Evolutionary conservation across 164 flowering plant species (phyloP).

Genomic region (Litsea cubeba): DNA sequence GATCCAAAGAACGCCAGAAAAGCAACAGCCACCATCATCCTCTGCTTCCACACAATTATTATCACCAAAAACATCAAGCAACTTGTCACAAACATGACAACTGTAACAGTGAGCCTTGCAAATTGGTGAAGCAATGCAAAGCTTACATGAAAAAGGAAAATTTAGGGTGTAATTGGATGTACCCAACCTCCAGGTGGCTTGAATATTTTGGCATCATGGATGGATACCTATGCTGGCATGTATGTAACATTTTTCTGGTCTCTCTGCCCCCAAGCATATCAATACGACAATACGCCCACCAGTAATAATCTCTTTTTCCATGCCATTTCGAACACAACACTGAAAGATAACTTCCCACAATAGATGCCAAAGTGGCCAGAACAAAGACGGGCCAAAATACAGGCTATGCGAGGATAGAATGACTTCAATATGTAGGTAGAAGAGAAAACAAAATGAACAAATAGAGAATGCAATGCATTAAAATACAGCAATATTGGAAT

Average conservation of each 20-base stretch:
- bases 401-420: conserved; percentile 30
- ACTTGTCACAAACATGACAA: conserved; percentile 75
- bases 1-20: conserved; percentile 52
- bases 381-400: conserved; percentile 73
- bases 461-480: background rate
- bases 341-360: conserved; percentile 13
- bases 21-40: conserved; percentile 17
- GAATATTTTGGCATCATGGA: background rate
- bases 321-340: background rate
- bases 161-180: background rate
- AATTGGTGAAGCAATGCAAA: conserved; percentile 11
- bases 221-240: background rate
- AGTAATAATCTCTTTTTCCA: background rate
- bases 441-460: background rate
- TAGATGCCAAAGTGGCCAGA: conserved; percentile 60
- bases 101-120: conserved; percentile 58
- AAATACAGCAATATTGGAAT: background rate
- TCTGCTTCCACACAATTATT: conserved; percentile 53
- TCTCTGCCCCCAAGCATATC: background rate
- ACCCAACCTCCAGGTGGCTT: background rate
- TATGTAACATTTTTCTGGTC: too few species aligned
- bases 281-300: background rate
- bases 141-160: background rate
- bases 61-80: conserved; percentile 61
- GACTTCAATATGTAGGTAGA: conserved; percentile 2